phyloP scores from a whole-genome alignment of 192 early-diverging fungal species.

The Tieghemiomyces parasiticus region DNA sequence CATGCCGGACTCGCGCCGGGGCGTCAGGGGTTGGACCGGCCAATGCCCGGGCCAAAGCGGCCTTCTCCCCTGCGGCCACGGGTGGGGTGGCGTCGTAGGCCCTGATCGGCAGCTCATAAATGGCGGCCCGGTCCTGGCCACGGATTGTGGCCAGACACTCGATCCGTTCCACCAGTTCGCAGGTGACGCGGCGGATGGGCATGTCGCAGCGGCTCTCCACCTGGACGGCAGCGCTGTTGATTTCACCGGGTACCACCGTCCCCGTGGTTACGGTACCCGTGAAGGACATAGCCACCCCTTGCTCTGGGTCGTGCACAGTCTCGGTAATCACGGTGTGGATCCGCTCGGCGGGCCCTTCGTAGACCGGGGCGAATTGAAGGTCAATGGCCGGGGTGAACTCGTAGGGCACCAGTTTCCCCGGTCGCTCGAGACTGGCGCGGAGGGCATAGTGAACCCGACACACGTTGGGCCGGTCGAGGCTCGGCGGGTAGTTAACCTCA shows the following conservation, averaged over 20 bases:
- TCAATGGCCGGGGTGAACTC: not conserved
- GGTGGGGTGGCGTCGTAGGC: not conserved
- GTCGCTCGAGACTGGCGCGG: constrained; percentile 2
- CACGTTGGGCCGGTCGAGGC: not conserved
- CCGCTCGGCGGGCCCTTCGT: not conserved
- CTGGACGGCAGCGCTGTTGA: constrained; percentile 2
- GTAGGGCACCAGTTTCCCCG: not conserved
- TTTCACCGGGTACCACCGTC: constrained; percentile 3
- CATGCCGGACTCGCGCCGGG: too few species aligned
- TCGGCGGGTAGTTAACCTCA: constrained; percentile 6
- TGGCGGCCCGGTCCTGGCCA: not conserved
- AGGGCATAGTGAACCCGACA: not conserved
- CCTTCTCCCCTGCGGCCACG: too few species aligned
- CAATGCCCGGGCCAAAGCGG: too few species aligned
- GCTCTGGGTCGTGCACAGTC: not conserved
- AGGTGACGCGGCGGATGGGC: not conserved
- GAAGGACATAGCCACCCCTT: not conserved
- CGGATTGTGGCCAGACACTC: constrained; percentile 5
- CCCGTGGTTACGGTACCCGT: constrained; percentile 5
- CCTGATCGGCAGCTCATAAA: not conserved
- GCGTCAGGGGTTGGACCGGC: too few species aligned
- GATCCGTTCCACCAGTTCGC: constrained; percentile 2
- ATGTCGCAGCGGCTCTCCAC: not conserved
- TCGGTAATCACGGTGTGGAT: not conserved
- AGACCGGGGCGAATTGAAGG: not conserved